These are phyloP conservation scores for Zygotorulaspora florentina DNA, from an alignment of 805 yeast genomes.

Conservation along the genomic window DNA sequence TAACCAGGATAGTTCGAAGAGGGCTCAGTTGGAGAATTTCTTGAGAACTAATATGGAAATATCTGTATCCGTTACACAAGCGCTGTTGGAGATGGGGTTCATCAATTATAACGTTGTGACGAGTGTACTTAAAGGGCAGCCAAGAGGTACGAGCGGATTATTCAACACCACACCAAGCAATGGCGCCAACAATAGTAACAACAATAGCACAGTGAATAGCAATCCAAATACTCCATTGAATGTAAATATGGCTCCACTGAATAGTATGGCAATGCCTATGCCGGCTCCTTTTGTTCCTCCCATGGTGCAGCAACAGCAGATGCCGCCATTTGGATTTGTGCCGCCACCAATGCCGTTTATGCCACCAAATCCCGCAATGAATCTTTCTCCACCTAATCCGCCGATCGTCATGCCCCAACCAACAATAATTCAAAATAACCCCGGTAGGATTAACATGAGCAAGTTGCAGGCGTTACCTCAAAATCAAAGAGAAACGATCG, in stretches of 20 bases:
- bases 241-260: constrained; percentile 8
- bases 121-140: constrained; percentile 40
- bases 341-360: constrained; percentile 19
- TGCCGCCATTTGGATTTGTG: constrained; percentile 15
- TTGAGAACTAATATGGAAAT: constrained; percentile 51
- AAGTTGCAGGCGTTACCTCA: constrained; percentile 50
- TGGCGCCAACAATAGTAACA: constrained; percentile 13
- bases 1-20: constrained; percentile 44
- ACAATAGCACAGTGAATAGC: constrained; percentile 9
- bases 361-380: constrained; percentile 12
- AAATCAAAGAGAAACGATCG: constrained; percentile 53
- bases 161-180: constrained; percentile 17
- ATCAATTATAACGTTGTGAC: constrained; percentile 65
- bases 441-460: constrained; percentile 45
- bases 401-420: constrained; percentile 12
- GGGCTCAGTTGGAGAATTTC: constrained; percentile 48
- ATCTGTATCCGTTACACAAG: constrained; percentile 68
- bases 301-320: constrained; percentile 15
- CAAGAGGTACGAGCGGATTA: constrained; percentile 14
- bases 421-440: constrained; percentile 10
- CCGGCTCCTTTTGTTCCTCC: constrained; percentile 16
- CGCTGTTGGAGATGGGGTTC: constrained; percentile 70
- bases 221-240: constrained; percentile 14
- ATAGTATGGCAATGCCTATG: constrained; percentile 7
- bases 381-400: constrained; percentile 9